Evolutionary conservation across 208 protist genomes (phyloP), one percentile per base, ranked within the genome.

Genomic region (Trypanosoma avium): DNA sequence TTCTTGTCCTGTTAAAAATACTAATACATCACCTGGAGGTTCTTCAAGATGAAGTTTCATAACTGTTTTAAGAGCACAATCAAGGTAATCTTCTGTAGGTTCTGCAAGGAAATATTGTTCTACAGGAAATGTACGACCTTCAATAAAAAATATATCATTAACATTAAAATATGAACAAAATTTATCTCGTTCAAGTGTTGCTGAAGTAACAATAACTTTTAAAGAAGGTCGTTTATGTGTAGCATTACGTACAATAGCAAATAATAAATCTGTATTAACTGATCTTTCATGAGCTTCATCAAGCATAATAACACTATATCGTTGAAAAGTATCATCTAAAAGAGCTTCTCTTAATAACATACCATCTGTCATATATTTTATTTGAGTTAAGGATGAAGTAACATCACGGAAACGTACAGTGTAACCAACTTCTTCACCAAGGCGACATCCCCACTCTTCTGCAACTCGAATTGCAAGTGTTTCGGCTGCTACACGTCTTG

Each of bases 241-340:
- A n/a, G 91, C 77, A 30, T 94, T 84, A 84, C 99, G 98, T 19
- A 99, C 84, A 61, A 99, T 89, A 22, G 95, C 98, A 79, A 99
- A 99, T 19, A 99, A 80, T 3, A 99, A 90, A 77, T 99, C 98
- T 0, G 99, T 99, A 77, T 98, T 92, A 60, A 99, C 96, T 21
- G 98, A 99, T 19, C 99, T 81, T 85, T 99, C 99, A 74, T 99
- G 99, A 0, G 98, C 99, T 84, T 99, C 99, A 80, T 99, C 99
- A 5, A 99, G 88, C 55, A 99, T 99, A 64, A 99, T 97, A 36
- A 99, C 89, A 58, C 87, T 93, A 81, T 99, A 99, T 29, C 92
- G 80, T 58, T 81, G 73, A 29, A 99, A 86, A 33, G 85, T 79
- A 46, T 97, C 80, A 78, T 99, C 98, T 24, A 97, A 67, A 22